Base-by-base conservation (phyloP, 106 monocot genomes). In the Amphibolis antarctica region DNA sequence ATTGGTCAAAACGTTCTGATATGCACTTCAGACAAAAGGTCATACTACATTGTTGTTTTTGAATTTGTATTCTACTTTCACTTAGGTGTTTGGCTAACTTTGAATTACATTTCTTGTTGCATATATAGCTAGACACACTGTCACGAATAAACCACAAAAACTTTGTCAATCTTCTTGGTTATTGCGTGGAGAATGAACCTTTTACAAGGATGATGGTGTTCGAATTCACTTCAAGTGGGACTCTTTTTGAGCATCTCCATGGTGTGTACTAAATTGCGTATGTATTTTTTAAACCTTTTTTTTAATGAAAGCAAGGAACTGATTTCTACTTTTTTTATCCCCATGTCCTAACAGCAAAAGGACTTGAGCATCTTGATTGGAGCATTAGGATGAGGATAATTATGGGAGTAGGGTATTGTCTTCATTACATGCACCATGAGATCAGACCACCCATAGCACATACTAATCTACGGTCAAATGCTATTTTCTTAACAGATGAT, bases 341-440 rank as follows among this genome's bases (percentile, higher is more conserved):
- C 44, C 13, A 10, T 66, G 10, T 31, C n/a, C 21, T 52, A n/a
- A 71, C 88, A 88, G 85, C 61, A 19, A 83, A 85, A 79, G 85
- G 79, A 59, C 74, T 67, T 50, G 88, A 85, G n/a, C 80, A 74
- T 74, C 82, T 93, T 47, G 74, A 80, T 26, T 93, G 92, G 92
- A 51, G 28, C 74, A 60, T 73, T 28, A 70, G 92, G 74, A 83
- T 83, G 80, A 93, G 92, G 70, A 81, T 93, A 48, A 70, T 88
- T 30, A 93, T 93, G 93, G 93, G 93, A 22, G 79, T 64, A 23
- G 85, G 85, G n/a, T 88, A 88, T 61, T 88, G 93, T 65, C 88
- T 93, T 60, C 83, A 86, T 55, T 75, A 81, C 71, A 72, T 82
- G 78, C 92, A 98, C 45, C 83, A 92, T 66, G 80, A 87, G 22